A percentile compares a stretch with the other conserved stretches of the same genome.
These are phyloP conservation scores for Knufia fluminis DNA, from an alignment of 2,329 filamentous ascomycete species.

Conservation along the genomic window DNA sequence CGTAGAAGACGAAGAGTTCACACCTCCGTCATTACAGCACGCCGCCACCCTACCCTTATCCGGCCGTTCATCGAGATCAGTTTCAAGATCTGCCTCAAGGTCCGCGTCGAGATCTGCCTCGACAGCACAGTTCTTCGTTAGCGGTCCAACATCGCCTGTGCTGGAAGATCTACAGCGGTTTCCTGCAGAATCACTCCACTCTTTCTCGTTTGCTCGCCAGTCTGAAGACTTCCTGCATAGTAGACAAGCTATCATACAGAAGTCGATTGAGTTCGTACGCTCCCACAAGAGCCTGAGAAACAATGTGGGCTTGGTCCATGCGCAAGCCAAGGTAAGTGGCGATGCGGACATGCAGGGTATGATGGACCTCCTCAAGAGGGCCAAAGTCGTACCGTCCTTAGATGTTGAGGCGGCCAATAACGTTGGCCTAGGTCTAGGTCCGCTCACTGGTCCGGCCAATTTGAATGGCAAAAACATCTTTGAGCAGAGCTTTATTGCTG, in stretches of 20 bases:
- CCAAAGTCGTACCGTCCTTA: conserved; percentile 60
- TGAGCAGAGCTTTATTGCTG: conserved; percentile 64
- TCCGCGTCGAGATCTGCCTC: conserved; percentile 35
- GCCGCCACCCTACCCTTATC: conserved; percentile 63
- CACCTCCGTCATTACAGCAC: conserved; percentile 49
- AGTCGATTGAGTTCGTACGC: conserved; percentile 93
- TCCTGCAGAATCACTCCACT: conserved; percentile 90
- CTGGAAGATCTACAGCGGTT: conserved; percentile 85
- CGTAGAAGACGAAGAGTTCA: conserved; percentile 53
- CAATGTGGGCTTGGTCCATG: conserved; percentile 65
- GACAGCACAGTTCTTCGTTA: conserved; percentile 38
- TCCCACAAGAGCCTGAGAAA: conserved; percentile 78
- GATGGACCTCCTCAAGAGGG: conserved; percentile 76
- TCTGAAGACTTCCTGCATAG: conserved; percentile 86
- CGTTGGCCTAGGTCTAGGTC: conserved; percentile 41
- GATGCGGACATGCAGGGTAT: conserved; percentile 83
- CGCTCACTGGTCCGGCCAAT: conserved; percentile 71
- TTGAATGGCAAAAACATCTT: conserved; percentile 71
- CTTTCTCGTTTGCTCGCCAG: conserved; percentile 94
- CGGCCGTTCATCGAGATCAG: conserved; percentile 46
- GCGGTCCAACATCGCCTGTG: conserved; percentile 61
- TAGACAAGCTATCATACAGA: conserved; percentile 84
- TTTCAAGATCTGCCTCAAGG: conserved; percentile 32
- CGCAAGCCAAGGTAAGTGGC: conserved; percentile 71
- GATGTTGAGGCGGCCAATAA: conserved; percentile 21